A percentile compares a stretch with the other conserved stretches of the same genome.
Evolutionary conservation across 495 filamentous ascomycete species (phyloP).

Genomic region (Antarctomyces pellizariae): DNA sequence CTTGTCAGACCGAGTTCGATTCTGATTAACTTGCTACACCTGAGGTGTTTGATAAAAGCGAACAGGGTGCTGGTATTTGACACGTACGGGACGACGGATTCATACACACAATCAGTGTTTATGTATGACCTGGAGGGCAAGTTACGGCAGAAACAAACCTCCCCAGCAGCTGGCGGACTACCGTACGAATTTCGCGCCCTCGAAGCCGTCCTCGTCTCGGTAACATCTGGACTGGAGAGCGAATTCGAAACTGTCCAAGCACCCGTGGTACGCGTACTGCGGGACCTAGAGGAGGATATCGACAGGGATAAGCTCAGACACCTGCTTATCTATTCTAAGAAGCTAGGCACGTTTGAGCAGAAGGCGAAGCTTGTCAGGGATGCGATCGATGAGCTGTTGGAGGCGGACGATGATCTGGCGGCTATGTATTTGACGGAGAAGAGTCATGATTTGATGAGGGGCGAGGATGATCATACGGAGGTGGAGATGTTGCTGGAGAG

Average conservation of each 20-base stretch:
- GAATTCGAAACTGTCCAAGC: constrained; percentile 87
- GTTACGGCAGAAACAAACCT: constrained; percentile 26
- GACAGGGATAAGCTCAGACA: constrained; percentile 82
- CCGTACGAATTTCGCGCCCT: constrained; percentile 55
- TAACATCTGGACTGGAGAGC: constrained; percentile 68
- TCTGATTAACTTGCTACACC: constrained; percentile 78
- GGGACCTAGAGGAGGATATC: constrained; percentile 89
- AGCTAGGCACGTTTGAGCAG: constrained; percentile 89
- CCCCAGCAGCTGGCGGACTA: constrained; percentile 25
- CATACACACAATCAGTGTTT: constrained; percentile 84
- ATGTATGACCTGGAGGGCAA: constrained; percentile 70
- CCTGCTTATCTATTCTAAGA: constrained; percentile 80
- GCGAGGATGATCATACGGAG: constrained; percentile 82
- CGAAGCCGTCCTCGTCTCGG: constrained; percentile 59
- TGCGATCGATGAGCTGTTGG: constrained; percentile 86
- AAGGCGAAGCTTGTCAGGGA: constrained; percentile 88
- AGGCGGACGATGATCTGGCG: constrained; percentile 88
- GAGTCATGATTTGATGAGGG: constrained; percentile 41
- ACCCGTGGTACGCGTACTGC: constrained; percentile 68
- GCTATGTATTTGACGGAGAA: constrained; percentile 91
- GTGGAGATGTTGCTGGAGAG: constrained; percentile 92
- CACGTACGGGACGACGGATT: constrained; percentile 82
- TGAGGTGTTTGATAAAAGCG: constrained; percentile 82
- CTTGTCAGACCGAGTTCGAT: constrained; percentile 87
- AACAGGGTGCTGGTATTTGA: constrained; percentile 90